phyloP scores from a whole-genome alignment of 2,329 filamentous ascomycete species.

The Calonectria honghensis region DNA sequence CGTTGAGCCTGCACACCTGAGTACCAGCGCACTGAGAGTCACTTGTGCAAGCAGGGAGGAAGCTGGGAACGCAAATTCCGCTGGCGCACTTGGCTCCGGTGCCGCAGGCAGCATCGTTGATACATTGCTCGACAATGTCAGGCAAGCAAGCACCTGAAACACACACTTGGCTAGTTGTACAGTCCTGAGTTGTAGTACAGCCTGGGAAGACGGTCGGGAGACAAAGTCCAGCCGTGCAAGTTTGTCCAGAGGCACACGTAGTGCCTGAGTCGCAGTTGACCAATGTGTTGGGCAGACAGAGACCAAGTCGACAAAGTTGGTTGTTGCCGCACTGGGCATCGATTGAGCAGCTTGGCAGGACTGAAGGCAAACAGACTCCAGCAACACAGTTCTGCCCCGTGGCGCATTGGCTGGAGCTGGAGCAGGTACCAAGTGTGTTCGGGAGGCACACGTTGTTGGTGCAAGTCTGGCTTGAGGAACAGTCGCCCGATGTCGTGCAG shows the following conservation, averaged over 20 bases:
- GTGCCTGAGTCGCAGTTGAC: background rate
- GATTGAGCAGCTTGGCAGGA: slow-evolving; percentile 25
- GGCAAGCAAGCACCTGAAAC: slow-evolving; percentile 31
- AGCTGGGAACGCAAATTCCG: slow-evolving; percentile 23
- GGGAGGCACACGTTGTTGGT: slow-evolving; percentile 35
- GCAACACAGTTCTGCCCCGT: slow-evolving; percentile 25
- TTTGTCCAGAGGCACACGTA: background rate
- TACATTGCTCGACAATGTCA: slow-evolving; percentile 22
- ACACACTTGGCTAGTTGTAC: slow-evolving; percentile 14
- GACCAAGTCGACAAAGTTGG: slow-evolving; percentile 30
- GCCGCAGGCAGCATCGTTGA: background rate
- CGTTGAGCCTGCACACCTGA: slow-evolving; percentile 27
- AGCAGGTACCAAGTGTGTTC: slow-evolving; percentile 11
- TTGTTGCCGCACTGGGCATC: slow-evolving; percentile 30
- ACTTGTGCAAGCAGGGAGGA: slow-evolving; percentile 18
- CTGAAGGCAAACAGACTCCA: slow-evolving; percentile 31
- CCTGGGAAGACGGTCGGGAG: slow-evolving; percentile 29
- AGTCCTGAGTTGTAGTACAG: background rate
- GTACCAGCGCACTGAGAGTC: slow-evolving; percentile 25
- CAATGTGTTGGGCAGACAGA: slow-evolving; percentile 24
- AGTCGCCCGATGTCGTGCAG: slow-evolving; percentile 11
- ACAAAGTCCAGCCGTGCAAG: slow-evolving; percentile 30
- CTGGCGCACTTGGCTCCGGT: slow-evolving; percentile 1
- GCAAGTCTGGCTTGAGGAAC: slow-evolving; percentile 13
- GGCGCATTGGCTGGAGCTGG: slow-evolving; percentile 6